These are phyloP conservation scores for Dissophora globulifera DNA, from an alignment of 192 early-diverging fungal genomes.

Conservation along the genomic window DNA sequence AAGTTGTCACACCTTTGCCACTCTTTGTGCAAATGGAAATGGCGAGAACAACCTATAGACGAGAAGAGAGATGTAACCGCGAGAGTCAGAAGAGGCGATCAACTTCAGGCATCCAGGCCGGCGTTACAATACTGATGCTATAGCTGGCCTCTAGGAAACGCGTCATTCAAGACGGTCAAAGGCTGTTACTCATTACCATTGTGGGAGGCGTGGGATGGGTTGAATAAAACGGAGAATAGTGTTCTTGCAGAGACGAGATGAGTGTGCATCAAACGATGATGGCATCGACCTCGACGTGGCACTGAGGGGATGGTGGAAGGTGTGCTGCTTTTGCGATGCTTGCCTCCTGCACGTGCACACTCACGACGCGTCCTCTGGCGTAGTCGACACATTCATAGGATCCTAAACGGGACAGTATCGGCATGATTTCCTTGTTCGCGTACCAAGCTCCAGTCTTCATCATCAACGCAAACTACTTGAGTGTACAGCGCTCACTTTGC, in stretches of 20 bases:
- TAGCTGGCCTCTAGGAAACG: too few relatives aligned
- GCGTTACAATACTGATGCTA: too few relatives aligned
- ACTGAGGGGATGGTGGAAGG: not conserved
- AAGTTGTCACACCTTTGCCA: constrained; percentile 80
- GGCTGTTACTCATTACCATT: not conserved
- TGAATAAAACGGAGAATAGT: not conserved
- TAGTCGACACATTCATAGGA: too few relatives aligned
- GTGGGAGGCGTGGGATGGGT: not conserved
- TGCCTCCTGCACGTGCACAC: not conserved
- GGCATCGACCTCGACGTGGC: not conserved
- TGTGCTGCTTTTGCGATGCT: not conserved
- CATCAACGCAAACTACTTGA: too few relatives aligned
- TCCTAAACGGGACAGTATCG: too few relatives aligned
- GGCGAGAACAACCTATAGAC: constrained; percentile 85
- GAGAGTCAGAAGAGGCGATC: not conserved
- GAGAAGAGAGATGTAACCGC: not conserved
- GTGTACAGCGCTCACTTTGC: too few relatives aligned
- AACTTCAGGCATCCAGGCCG: too few relatives aligned
- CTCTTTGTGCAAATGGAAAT: constrained; percentile 92
- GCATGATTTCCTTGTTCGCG: too few relatives aligned
- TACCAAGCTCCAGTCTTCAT: too few relatives aligned
- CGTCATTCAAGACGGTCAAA: not conserved
- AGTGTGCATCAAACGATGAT: too few relatives aligned
- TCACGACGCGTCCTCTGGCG: not conserved
- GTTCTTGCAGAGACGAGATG: not conserved